Conservation (phyloP, 768 basidiomycete species). For the Steccherinum ochraceum region DNA sequence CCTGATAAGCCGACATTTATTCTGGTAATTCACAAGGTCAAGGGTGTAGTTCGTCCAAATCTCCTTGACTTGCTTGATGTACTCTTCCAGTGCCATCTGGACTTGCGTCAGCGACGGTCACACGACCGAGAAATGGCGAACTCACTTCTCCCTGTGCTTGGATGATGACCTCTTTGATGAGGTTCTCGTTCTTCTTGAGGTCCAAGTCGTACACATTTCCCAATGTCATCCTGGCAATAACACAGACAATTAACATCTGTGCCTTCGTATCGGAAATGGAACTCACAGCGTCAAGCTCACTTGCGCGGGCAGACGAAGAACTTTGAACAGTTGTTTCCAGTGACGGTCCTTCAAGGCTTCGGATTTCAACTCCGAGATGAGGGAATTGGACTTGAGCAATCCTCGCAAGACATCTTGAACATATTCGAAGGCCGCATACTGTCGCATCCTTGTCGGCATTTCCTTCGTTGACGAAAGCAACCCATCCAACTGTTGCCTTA, state of each 20-base stretch:
- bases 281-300: slow-evolving; percentile 69
- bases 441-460: slow-evolving; percentile 98
- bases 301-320: slow-evolving; percentile 64
- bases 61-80: slow-evolving; percentile 94
- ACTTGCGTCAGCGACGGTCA: slow-evolving; percentile 7
- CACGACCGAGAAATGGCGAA: background rate
- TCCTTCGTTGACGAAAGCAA: slow-evolving; percentile 91
- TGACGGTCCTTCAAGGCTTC: slow-evolving; percentile 97
- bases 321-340: slow-evolving; percentile 97
- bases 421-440: slow-evolving; percentile 98
- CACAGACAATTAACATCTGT: too few relatives aligned
- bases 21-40: slow-evolving; percentile 97
- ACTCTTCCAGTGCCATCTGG: slow-evolving; percentile 94
- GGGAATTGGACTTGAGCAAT: slow-evolving; percentile 81
- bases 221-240: slow-evolving; percentile 72
- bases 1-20: slow-evolving; percentile 94
- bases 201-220: slow-evolving; percentile 97
- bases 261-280: too few relatives aligned
- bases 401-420: slow-evolving; percentile 87
- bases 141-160: slow-evolving; percentile 95
- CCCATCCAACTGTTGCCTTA: slow-evolving; percentile 91
- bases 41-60: slow-evolving; percentile 94
- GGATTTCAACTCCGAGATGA: slow-evolving; percentile 93
- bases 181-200: slow-evolving; percentile 83
- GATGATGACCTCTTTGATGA: slow-evolving; percentile 91